Evolutionary conservation across 306 rosid genomes (phyloP), one percentile per base, ranked within the genome.

Genomic region (Albizia julibrissin): DNA sequence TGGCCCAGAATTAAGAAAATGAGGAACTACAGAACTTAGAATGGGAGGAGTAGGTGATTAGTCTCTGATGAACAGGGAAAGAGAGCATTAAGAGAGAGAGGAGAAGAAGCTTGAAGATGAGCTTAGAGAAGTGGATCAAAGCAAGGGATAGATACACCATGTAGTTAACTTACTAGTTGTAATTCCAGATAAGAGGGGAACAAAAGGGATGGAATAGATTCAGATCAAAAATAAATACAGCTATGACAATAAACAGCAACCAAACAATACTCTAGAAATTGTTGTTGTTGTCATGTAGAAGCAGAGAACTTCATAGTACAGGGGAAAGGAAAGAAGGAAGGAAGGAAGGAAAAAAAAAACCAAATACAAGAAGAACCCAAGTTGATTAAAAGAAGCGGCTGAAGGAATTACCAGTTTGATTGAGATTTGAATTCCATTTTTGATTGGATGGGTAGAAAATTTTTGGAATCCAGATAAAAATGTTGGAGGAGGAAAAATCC

Each of bases 171-270:
- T 65, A 34, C 73, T 21, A 54, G 83, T 58, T 52, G 75, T 43
- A 73, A 77, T 72, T 84, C 80, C 56, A 47, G 75, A 76, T 15
- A 34, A 77, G 68, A 46, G 47, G 46, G 75, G 67, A 74, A 49
- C 47, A 78, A 82, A 69, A 84, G 69, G 78, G 84, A 87, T 40
- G 78, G 87, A 90, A 86, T 77, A 84, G 88, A 87, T 84, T 84
- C 85, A 87, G 85, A 92, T 88, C 90, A 91, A 69, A 40, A 40
- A 42, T 68, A 74, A 47, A 76, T 82, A 81, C 88, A 79, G 82
- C 81, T 68, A 67, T 56, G 79, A 81, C 59, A 73, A 66, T 74
- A 76, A 49, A 80, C 73, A 84, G 75, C 79, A 82, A 85, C 84
- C 83, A 75, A 85, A 85, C 86, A 85, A 78, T 47, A 82, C 86